Evolutionary conservation across 2,329 filamentous ascomycete species (phyloP).

Genomic region (Macrophomina tecta): DNA sequence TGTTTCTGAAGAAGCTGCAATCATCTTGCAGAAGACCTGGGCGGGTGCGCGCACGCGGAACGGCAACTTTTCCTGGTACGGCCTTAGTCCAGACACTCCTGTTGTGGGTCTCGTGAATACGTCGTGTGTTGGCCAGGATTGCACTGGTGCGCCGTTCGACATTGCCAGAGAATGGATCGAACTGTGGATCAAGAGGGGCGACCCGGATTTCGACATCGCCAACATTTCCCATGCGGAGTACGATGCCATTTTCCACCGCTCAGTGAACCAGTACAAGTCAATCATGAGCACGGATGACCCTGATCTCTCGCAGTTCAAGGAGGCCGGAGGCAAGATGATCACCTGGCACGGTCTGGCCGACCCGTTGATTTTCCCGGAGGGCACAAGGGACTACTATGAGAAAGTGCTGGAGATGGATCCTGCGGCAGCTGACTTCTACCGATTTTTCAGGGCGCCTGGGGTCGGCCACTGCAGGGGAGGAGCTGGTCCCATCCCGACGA

Average conservation of each 20-base stretch:
- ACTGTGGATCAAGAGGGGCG: slow-evolving; percentile 30
- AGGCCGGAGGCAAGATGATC: slow-evolving; percentile 50
- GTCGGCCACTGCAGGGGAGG: slow-evolving; percentile 29
- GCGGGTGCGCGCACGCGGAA: slow-evolving; percentile 35
- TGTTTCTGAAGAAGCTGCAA: slow-evolving; percentile 39
- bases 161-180: slow-evolving; percentile 30
- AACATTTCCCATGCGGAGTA: slow-evolving; percentile 40
- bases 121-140: slow-evolving; percentile 25
- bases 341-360: slow-evolving; percentile 47
- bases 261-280: slow-evolving; percentile 39
- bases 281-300: slow-evolving; percentile 47
- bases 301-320: slow-evolving; percentile 46
- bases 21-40: slow-evolving; percentile 42
- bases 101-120: slow-evolving; percentile 35
- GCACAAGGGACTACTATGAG: slow-evolving; percentile 15
- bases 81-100: slow-evolving; percentile 37
- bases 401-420: slow-evolving; percentile 21
- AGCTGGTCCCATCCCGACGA: neutral
- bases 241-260: slow-evolving; percentile 35
- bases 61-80: slow-evolving; percentile 42
- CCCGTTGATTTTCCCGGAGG: slow-evolving; percentile 9
- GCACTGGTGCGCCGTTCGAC: slow-evolving; percentile 29
- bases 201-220: slow-evolving; percentile 28
- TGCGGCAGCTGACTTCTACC: slow-evolving; percentile 29
- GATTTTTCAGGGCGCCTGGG: slow-evolving; percentile 30